A percentile compares a stretch with the other conserved stretches of the same genome.
phyloP scores from a whole-genome alignment of 371 early-diverging fungal species.

The Zopfochytrium polystomum region DNA sequence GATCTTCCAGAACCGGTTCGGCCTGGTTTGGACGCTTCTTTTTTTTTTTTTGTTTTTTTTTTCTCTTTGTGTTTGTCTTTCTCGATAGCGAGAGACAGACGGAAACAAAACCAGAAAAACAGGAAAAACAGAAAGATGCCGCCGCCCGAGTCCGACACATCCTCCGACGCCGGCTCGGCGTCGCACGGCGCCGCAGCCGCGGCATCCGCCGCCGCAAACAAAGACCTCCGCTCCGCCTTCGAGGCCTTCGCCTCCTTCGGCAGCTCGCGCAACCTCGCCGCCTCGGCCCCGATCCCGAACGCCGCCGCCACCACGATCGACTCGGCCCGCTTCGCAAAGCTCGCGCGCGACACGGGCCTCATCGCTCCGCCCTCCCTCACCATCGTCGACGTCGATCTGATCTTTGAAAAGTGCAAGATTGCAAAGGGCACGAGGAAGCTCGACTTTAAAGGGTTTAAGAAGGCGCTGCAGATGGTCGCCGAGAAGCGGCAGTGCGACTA shows the following conservation, averaged over 20 bases:
- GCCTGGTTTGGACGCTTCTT: no score
- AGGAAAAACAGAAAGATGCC: no score
- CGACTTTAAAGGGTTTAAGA: conserved; percentile 37
- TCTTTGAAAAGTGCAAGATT: conserved; percentile 48
- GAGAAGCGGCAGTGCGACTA: conserved; percentile 29
- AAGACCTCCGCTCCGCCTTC: conserved; percentile 4
- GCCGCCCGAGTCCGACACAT: no score
- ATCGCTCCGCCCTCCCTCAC: conserved; percentile 40
- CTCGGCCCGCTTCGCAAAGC: conserved; percentile 46
- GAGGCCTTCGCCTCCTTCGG: conserved; percentile 15
- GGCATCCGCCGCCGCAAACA: not conserved
- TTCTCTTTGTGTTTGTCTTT: no score
- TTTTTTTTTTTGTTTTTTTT: no score
- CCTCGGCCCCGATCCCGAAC: not conserved
- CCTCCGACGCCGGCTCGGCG: no score
- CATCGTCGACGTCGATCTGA: conserved; percentile 47
- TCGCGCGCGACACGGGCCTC: conserved; percentile 42
- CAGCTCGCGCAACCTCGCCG: not conserved
- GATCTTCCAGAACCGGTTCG: no score
- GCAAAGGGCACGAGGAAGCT: conserved; percentile 27
- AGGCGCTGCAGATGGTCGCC: conserved; percentile 35
- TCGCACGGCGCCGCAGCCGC: no score
- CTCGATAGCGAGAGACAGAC: no score
- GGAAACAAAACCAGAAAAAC: no score
- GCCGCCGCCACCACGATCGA: not conserved